Conservation (phyloP, 192 early-diverging fungal genomes). For the Backusella parvicylindrica region DNA sequence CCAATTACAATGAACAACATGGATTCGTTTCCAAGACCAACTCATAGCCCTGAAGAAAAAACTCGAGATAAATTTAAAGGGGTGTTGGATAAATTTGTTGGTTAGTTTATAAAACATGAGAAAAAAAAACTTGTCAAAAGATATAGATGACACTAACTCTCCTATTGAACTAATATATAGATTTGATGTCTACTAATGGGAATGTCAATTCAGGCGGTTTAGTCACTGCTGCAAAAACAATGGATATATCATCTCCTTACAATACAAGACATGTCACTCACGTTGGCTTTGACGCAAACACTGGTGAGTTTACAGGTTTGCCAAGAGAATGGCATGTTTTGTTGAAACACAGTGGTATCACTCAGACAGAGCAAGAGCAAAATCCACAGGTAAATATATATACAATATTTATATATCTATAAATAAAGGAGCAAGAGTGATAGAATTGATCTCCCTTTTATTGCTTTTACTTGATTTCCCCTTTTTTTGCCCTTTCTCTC, state of each 20-base stretch:
- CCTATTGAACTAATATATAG: not conserved
- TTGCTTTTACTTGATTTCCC: not conserved
- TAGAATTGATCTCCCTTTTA: not conserved
- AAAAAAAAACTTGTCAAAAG: not conserved
- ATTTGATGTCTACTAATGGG: not conserved
- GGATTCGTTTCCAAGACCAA: not conserved
- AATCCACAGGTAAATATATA: constrained; percentile 87
- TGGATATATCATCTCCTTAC: constrained; percentile 92
- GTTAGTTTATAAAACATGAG: constrained; percentile 33
- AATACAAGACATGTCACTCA: constrained; percentile 97
- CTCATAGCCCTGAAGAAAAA: not conserved
- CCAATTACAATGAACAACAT: not conserved
- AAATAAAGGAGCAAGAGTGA: too few relatives aligned
- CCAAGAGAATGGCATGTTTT: constrained; percentile 92
- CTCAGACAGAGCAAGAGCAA: constrained; percentile 87
- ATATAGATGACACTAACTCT: not conserved
- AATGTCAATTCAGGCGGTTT: not conserved
- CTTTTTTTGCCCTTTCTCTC: not conserved
- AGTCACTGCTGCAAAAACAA: constrained; percentile 30
- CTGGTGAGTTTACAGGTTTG: constrained; percentile 92
- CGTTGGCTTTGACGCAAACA: constrained; percentile 95
- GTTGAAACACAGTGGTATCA: constrained; percentile 89
- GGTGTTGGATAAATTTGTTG: constrained; percentile 49
- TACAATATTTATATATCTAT: too few relatives aligned
- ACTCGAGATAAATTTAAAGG: constrained; percentile 38